Conservation (phyloP, 345 rosid species). For the Acer negundo region DNA sequence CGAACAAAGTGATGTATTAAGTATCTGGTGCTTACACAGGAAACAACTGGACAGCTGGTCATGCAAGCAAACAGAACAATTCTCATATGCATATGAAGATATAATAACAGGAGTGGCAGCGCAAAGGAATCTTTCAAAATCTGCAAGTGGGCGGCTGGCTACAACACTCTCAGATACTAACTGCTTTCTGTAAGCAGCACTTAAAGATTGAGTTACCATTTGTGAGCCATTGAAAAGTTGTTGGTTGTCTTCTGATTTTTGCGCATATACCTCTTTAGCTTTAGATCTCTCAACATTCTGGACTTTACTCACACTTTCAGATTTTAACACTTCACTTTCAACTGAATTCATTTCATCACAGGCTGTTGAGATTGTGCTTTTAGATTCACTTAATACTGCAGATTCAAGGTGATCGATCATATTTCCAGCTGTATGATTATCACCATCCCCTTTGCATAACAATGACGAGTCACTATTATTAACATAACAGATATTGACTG, state of each 20-base stretch:
- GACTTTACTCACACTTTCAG: constrained; percentile 7
- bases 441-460: background rate
- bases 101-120: constrained; percentile 27
- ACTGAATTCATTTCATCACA: background rate
- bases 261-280: constrained; percentile 9
- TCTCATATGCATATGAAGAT: background rate
- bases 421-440: background rate
- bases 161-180: constrained; percentile 20
- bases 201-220: constrained; percentile 12
- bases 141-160: constrained; percentile 26
- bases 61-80: constrained; percentile 14
- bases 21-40: constrained; percentile 22
- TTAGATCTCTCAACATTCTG: constrained; percentile 7
- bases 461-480: background rate
- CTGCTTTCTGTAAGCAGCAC: constrained; percentile 26
- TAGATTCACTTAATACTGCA: background rate
- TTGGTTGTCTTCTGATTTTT: constrained; percentile 8
- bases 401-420: constrained; percentile 1
- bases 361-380: background rate
- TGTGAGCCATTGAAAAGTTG: constrained; percentile 6
- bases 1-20: constrained; percentile 21
- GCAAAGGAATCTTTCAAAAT: constrained; percentile 27
- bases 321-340: constrained; percentile 13
- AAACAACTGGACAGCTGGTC: constrained; percentile 1
- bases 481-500: constrained; percentile 5